Base-by-base conservation (phyloP, 257 asterid species). In the Primulina tabacum region DNA sequence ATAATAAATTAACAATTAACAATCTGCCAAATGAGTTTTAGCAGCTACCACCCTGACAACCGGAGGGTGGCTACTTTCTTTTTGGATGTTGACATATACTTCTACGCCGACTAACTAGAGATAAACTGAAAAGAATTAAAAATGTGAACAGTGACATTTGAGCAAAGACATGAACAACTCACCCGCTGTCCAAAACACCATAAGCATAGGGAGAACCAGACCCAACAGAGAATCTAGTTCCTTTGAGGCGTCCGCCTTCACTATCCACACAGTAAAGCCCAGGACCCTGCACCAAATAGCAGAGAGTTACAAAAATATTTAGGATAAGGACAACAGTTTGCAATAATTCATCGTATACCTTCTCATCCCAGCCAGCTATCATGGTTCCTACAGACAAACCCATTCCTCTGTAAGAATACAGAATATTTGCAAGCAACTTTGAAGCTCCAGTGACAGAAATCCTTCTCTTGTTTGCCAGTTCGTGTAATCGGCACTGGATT, bases 341-440 rank as follows among this genome's bases (percentile, higher is more conserved):
- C 71, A 50, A 64, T 38, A 56, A 21, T 52, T 69, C 64, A 67
- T 17, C 20, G 57, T 24, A 28, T 84, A 93, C 99, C 97, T 83
- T 84, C 77, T 93, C 99, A 79, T 93, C 99, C 97, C 96, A 93
- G 65, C 99, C 99, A 59, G 97, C 97, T 56, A 93, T 93, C 99
- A 90, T 93, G 28, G 97, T 92, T 66, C 96, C 97, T 65, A 92
- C 95, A 3, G 97, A 93, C 75, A 93, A 81, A 56, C 97, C 97
- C 96, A 92, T 92, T 77, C 99, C 97, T 56, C 97, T 85, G 76
- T 90, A 93, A 30, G 97, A 92, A 75, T 90, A 93, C 50, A 90
- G 86, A 64, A 93, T 89, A 81, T 94, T 94, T 24, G 96, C 96
- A 81, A 94, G 75, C 85, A 91, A 52, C 83, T 92, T 92, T 35